A percentile compares a stretch with the other conserved stretches of the same genome.
These are phyloP conservation scores for Moniliophthora roreri DNA, from an alignment of 1,284 basidiomycete genomes.

Conservation along the genomic window DNA sequence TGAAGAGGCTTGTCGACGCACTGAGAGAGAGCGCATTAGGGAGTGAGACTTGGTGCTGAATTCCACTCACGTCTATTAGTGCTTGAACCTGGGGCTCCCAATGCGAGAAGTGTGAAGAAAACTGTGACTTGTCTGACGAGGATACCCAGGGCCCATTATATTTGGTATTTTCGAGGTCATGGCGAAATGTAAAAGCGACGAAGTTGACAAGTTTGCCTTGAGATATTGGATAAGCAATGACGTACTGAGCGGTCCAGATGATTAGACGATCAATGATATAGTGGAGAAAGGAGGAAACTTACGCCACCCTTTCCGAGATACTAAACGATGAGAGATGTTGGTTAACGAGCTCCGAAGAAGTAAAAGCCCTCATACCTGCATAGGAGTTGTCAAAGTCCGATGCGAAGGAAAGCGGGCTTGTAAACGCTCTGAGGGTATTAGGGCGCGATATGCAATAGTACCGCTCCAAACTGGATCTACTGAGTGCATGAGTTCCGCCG, in stretches of 20 bases:
- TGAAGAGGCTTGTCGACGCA: conserved; percentile 37
- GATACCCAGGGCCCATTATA: conserved; percentile 33
- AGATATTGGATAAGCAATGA: conserved; percentile 28
- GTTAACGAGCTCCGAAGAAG: conserved; percentile 7
- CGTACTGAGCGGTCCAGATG: conserved; percentile 21
- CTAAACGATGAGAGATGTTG: conserved; percentile 18
- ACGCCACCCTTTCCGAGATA: conserved; percentile 38
- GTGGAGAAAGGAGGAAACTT: conserved; percentile 3
- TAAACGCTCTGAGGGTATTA: conserved; percentile 36
- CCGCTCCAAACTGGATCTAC: conserved; percentile 44
- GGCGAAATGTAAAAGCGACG: conserved; percentile 27
- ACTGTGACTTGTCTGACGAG: conserved; percentile 27
- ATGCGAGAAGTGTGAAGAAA: conserved; percentile 24
- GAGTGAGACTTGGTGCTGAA: not conserved
- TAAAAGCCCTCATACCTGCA: conserved; percentile 20
- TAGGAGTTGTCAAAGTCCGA: conserved; percentile 26
- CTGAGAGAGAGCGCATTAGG: conserved; percentile 16
- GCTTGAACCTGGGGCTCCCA: conserved; percentile 39
- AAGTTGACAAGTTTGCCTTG: conserved; percentile 30
- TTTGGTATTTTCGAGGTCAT: conserved; percentile 31
- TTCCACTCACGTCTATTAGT: conserved; percentile 28
- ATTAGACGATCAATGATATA: not conserved
- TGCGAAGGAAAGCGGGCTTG: conserved; percentile 34
- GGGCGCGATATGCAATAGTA: conserved; percentile 35
- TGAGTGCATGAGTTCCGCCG: conserved; percentile 20